phyloP scores from a whole-genome alignment of 176 grass and related monocot genomes.

The Urochloa ruziziensis region DNA sequence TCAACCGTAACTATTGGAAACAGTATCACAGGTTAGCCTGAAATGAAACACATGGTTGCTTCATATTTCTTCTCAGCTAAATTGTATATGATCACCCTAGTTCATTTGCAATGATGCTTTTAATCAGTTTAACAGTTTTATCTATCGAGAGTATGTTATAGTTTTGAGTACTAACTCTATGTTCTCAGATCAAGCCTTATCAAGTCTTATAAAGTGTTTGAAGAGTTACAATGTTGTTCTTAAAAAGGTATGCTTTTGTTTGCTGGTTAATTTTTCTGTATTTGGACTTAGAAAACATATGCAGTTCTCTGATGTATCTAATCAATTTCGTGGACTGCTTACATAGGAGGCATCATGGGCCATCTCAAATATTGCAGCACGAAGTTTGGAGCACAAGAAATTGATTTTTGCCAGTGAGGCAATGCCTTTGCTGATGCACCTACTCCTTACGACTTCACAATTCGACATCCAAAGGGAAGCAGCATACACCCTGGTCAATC shows the following conservation, averaged over 20 bases:
- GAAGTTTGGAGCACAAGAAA: conserved; percentile 77
- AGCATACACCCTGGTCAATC: conserved; percentile 79
- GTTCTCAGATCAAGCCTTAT: conserved; percentile 68
- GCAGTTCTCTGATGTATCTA: conserved; percentile 6
- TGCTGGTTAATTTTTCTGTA: conserved; percentile 16
- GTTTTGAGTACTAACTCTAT: conserved; percentile 35
- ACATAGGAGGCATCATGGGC: conserved; percentile 87
- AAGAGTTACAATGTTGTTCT: conserved; percentile 88
- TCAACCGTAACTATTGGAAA: conserved; percentile 72
- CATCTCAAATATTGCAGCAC: conserved; percentile 85
- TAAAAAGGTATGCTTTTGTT: conserved; percentile 65
- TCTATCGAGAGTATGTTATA: neutral
- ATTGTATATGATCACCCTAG: too few species aligned
- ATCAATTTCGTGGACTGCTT: conserved; percentile 9
- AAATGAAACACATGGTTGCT: neutral
- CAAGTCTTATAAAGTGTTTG: conserved; percentile 89
- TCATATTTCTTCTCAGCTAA: neutral
- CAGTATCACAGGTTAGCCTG: conserved; percentile 63
- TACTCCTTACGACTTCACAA: conserved; percentile 55
- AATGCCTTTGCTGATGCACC: conserved; percentile 53
- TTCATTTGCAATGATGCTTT: too few species aligned
- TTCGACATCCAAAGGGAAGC: conserved; percentile 92
- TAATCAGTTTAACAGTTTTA: neutral
- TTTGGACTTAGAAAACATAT: neutral
- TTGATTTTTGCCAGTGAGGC: conserved; percentile 77